Base-by-base conservation (phyloP, 164 flowering plant genomes). In the Saururus chinensis region DNA sequence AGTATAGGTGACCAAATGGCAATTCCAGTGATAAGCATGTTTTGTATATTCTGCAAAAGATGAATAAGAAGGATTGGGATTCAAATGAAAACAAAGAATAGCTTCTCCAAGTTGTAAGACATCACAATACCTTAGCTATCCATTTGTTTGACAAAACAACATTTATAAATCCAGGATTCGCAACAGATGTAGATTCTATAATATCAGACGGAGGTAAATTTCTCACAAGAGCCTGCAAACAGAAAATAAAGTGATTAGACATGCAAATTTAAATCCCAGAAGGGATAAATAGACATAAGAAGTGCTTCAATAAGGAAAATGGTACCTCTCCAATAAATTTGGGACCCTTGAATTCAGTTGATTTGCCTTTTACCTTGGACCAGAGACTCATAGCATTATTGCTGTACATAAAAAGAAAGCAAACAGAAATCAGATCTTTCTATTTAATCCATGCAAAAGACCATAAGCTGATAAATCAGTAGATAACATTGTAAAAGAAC, bases 101-200 rank as follows among this genome's bases (percentile, higher is more conserved):
- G 19, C 20, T 6, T 23, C 35, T 12, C 24, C 25, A 41, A 51
- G 51, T 48, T 0, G 10, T 26, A 58, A 60, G 26, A n/a, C 17
- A 30, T 17, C 8, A 40, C 41, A 49, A 37, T 61, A 88, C 99
- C 96, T 93, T 79, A 7, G 97, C 96, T 14, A 93, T 85, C 99
- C 99, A 93, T 55, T 61, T 70, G 45, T 65, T 79, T 16, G 97
- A 82, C 68, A 93, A 70, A 23, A 65, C 67, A 66, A 93, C 73
- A 75, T 93, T 93, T 48, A 90, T 88, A 76, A 90, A 93, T 55
- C 99, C 99, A 67, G 96, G 84, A 55, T 95, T 92, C 16, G 92
- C 97, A 26, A 93, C 83, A n/a, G 84, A 76, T 70, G 83, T 76
- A 17, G 84, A 76, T 60, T 93, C 93, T 60, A 93, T 66, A 76